Conservation (phyloP, 2,329 filamentous ascomycete genomes). For the Xylaria sp. region DNA sequence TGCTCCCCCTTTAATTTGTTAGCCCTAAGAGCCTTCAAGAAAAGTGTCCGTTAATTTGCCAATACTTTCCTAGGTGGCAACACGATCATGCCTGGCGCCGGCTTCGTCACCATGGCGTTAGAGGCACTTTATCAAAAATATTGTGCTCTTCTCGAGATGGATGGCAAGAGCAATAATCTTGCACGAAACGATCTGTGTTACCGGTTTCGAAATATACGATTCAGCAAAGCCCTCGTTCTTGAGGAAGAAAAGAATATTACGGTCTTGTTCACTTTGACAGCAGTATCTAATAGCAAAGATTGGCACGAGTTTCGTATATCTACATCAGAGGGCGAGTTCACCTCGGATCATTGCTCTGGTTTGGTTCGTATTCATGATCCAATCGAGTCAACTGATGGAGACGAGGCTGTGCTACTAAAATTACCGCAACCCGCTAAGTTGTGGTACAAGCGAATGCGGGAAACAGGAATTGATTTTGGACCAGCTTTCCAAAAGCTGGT, state of each 20-base stretch:
- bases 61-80: neutral
- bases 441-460: conserved; percentile 49
- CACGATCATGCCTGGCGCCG: conserved; percentile 54
- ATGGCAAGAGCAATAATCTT: neutral
- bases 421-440: conserved; percentile 3
- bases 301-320: conserved; percentile 47
- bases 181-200: conserved; percentile 36
- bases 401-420: neutral
- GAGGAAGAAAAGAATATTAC: conserved; percentile 35
- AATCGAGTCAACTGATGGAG: conserved; percentile 9
- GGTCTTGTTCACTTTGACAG: conserved; percentile 25
- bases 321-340: conserved; percentile 9
- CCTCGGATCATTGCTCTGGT: conserved; percentile 40
- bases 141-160: neutral
- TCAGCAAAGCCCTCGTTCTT: conserved; percentile 21
- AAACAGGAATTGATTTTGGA: conserved; percentile 48
- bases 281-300: conserved; percentile 25
- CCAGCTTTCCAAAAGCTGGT: conserved; percentile 41
- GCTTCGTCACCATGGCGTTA: conserved; percentile 49
- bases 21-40: neutral
- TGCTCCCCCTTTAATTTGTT: too few species aligned
- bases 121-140: conserved; percentile 48
- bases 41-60: neutral
- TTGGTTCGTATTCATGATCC: conserved; percentile 39
- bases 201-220: conserved; percentile 41